Conservation (phyloP, 495 filamentous ascomycete species). For the Ramalina intermedia region DNA sequence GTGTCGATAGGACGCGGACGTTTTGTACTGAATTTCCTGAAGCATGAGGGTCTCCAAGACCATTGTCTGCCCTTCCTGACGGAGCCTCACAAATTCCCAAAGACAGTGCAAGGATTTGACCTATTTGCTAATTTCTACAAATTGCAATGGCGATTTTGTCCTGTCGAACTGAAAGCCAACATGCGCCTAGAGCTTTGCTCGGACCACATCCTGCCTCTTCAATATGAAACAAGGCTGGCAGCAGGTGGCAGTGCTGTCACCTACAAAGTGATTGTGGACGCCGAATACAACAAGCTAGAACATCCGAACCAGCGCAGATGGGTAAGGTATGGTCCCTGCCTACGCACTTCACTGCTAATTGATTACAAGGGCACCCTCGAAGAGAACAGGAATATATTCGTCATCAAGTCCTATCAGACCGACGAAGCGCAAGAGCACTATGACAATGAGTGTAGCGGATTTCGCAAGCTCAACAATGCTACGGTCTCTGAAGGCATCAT, state of each 20-base stretch:
- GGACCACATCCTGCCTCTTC: constrained; percentile 8
- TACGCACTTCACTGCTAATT: background rate
- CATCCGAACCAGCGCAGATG: background rate
- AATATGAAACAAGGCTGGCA: background rate
- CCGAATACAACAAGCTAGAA: constrained; percentile 7
- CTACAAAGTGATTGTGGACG: constrained; percentile 6
- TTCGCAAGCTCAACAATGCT: constrained; percentile 14
- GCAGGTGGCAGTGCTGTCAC: constrained; percentile 5
- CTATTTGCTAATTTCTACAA: constrained; percentile 1
- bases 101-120: background rate
- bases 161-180: constrained; percentile 1
- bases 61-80: constrained; percentile 1
- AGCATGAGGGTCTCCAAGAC: constrained; percentile 5
- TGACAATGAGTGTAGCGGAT: constrained; percentile 22
- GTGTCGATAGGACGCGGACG: constrained; percentile 1
- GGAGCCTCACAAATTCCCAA: background rate
- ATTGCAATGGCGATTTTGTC: constrained; percentile 12
- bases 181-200: constrained; percentile 1
- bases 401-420: constrained; percentile 27
- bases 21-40: constrained; percentile 4
- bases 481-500: constrained; percentile 18
- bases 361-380: background rate
- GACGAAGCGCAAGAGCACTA: constrained; percentile 19
- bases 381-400: constrained; percentile 17
- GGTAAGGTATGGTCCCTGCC: background rate